Conservation (phyloP, 768 basidiomycete species). For the Phallus indusiatus region DNA sequence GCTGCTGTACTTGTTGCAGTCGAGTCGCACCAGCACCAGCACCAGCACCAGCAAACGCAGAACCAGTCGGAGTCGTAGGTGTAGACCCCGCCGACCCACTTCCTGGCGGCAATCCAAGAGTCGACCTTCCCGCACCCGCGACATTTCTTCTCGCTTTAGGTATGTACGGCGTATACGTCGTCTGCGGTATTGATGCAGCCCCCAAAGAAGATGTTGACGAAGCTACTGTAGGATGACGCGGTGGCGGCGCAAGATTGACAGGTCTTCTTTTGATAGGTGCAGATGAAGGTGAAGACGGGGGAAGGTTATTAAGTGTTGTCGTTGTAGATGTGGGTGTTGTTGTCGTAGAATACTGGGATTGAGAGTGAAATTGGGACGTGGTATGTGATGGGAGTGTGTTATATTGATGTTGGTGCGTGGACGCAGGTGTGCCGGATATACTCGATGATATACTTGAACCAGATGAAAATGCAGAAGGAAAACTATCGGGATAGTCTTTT, state of each 20-base stretch:
- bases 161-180: constrained; percentile 79
- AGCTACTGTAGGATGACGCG: constrained; percentile 34
- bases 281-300: constrained; percentile 19
- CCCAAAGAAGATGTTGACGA: too few species aligned
- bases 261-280: constrained; percentile 20
- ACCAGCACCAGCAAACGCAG: not conserved
- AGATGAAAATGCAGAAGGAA: constrained; percentile 23
- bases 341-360: too few species aligned
- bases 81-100: constrained; percentile 2
- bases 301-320: constrained; percentile 22
- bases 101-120: not conserved
- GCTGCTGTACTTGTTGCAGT: not conserved
- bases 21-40: too few species aligned
- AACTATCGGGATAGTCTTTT: constrained; percentile 85
- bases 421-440: constrained; percentile 14
- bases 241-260: constrained; percentile 31
- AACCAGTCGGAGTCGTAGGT: constrained; percentile 14
- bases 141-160: constrained; percentile 49
- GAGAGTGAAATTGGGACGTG: constrained; percentile 15
- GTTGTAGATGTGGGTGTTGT: not conserved
- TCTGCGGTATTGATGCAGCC: constrained; percentile 35
- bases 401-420: constrained; percentile 13
- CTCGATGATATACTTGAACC: not conserved
- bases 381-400: constrained; percentile 23
- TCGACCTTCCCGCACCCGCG: constrained; percentile 7